These are phyloP conservation scores for Ceratobasidium theobromae DNA, from an alignment of 1,284 basidiomycete genomes.

Conservation along the genomic window DNA sequence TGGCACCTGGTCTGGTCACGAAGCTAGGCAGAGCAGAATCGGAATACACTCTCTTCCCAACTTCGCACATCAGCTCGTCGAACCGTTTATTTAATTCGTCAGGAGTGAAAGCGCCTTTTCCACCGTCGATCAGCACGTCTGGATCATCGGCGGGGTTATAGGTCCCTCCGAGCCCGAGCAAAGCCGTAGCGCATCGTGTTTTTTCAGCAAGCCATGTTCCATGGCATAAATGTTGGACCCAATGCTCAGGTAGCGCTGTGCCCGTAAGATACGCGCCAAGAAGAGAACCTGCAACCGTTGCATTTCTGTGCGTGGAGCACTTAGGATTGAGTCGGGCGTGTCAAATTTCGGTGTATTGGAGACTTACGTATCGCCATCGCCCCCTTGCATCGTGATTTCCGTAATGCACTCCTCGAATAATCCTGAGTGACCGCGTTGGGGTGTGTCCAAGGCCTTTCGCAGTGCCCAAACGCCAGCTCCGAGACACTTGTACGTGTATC, in stretches of 20 bases:
- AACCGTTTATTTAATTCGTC: constrained; percentile 27
- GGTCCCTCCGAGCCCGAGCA: neutral
- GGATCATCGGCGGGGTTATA: constrained; percentile 3
- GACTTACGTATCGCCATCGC: constrained; percentile 29
- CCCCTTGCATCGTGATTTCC: constrained; percentile 32
- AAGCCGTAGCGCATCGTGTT: neutral
- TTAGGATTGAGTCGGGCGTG: neutral
- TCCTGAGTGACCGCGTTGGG: neutral
- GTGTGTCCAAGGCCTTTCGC: constrained; percentile 4
- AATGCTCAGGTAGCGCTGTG: constrained; percentile 2
- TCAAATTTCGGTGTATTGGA: neutral
- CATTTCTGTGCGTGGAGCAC: neutral
- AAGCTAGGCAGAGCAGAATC: neutral
- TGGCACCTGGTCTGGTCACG: no score
- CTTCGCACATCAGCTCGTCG: constrained; percentile 29
- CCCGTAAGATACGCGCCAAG: constrained; percentile 13
- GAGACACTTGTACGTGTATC: constrained; percentile 33
- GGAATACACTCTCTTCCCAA: constrained; percentile 1
- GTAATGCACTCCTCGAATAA: constrained; percentile 30
- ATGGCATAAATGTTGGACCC: constrained; percentile 16
- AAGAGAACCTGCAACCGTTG: constrained; percentile 29
- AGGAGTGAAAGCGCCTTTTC: constrained; percentile 21
- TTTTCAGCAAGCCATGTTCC: constrained; percentile 22
- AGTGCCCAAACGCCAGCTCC: constrained; percentile 30
- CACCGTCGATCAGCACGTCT: constrained; percentile 30